Base-by-base conservation (phyloP, 495 filamentous ascomycete genomes). In the Penicillium diatomitis region DNA sequence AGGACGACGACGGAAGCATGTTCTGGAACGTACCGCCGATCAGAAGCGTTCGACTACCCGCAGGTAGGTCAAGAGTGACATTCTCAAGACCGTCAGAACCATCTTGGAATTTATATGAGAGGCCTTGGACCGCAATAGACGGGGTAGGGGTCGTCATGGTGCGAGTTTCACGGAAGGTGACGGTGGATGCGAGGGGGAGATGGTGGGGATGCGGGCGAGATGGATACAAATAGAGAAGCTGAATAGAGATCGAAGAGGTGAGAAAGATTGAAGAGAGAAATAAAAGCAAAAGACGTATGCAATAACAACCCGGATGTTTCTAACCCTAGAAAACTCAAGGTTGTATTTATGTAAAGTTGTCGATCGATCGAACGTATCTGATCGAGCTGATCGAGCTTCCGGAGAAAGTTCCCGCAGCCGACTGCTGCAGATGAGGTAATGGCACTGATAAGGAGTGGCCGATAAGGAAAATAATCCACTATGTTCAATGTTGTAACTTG, bases 71-170 rank as follows among this genome's bases (percentile, higher is more conserved):
- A 41, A 99, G 78, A 49, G 64, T 70, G 54, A 97, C 75, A 64
- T 85, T 52, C 41, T 74, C 63, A 20, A 99, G 75, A 46, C 89
- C 92, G 6, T 73, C 74, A 11, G 80, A 80, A 58, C 82, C 79
- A 73, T 95, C 86, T 11, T 84, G 84, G 74, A 97, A 96, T 50
- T 79, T 82, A 77, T 96, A 99, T 53, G 80, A 90, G 42, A 99
- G 82, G 69, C 81, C 65, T 20, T 72, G 76, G 53, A 91, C 85
- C 46, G 75, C 57, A 66, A 98, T 85, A 8, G 76, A 76, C 5
- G 81, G 80, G 5, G 60, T 45, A 20, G 41, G 51, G 28, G 40
- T 41, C 31, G 35, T 8, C 20, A 44, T 38, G 20, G 4, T 41
- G 28, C 50, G 33, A 42, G 34, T 42, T 37, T 20, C 20, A 20